Conservation (phyloP, 306 rosid species). For the Pachyrhizus erosus region DNA sequence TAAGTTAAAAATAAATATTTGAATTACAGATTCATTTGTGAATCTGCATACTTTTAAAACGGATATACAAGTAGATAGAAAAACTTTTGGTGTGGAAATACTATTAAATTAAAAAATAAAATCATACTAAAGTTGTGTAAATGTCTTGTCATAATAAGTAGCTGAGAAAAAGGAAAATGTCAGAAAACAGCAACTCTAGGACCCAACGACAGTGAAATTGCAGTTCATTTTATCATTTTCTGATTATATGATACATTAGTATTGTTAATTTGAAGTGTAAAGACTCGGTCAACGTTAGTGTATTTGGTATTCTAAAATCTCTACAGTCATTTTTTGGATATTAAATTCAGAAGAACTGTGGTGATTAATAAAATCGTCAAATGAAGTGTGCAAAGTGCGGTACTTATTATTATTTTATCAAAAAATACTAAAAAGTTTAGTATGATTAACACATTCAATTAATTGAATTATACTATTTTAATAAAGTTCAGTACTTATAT, state of each 20-base stretch:
- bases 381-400: not conserved
- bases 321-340: not conserved
- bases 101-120: not conserved
- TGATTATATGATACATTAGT: slow-evolving; percentile 6
- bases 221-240: not conserved
- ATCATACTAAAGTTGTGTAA: not conserved
- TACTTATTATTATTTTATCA: no score
- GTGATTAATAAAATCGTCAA: not conserved
- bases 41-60: not conserved
- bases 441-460: no score
- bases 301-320: not conserved
- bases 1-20: not conserved
- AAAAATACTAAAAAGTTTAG: no score
- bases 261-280: slow-evolving; percentile 13
- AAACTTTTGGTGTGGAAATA: not conserved
- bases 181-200: not conserved
- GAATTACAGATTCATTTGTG: not conserved
- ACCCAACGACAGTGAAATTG: not conserved
- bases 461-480: no score
- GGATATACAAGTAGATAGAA: not conserved
- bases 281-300: slow-evolving; percentile 17
- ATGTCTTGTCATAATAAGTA: not conserved
- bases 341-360: not conserved
- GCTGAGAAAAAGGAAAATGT: not conserved
- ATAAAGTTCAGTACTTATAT: no score